Evolutionary conservation across 768 basidiomycete species (phyloP).

Genomic region (Ephemerocybe angulata): DNA sequence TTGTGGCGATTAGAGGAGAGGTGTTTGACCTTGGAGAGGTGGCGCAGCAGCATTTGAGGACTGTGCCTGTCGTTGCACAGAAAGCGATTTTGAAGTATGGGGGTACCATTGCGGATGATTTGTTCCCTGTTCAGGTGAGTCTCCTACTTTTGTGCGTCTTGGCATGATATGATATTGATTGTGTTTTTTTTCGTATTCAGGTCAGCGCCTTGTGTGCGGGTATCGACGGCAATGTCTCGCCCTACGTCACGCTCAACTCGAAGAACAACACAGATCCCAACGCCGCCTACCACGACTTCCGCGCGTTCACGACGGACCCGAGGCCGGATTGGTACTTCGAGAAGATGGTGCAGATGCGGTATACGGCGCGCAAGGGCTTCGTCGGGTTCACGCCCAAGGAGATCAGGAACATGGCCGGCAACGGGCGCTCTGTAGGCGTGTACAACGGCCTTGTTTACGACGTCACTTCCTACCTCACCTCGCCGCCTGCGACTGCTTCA

Average conservation of each 20-base stretch:
- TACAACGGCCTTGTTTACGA: conserved; percentile 88
- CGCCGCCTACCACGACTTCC: conserved; percentile 93
- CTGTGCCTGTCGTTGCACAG: conserved; percentile 67
- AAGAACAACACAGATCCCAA: conserved; percentile 75
- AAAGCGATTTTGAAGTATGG: conserved; percentile 83
- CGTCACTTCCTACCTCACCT: conserved; percentile 72
- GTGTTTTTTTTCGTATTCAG: conserved; percentile 32
- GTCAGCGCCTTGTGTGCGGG: conserved; percentile 94
- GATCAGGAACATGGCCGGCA: conserved; percentile 64
- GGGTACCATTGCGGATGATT: conserved; percentile 62
- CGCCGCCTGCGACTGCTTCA: conserved; percentile 53
- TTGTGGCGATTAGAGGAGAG: conserved; percentile 85
- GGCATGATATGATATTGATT: no score
- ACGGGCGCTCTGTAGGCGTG: conserved; percentile 71
- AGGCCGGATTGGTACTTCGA: conserved; percentile 99
- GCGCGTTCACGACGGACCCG: conserved; percentile 79
- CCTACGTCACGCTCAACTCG: conserved; percentile 75
- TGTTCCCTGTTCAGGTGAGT: conserved; percentile 93
- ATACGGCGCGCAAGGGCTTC: conserved; percentile 83
- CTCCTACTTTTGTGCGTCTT: neutral
- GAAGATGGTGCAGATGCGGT: conserved; percentile 90
- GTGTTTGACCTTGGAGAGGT: conserved; percentile 82
- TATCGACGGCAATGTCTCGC: conserved; percentile 72
- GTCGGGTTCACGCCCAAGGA: conserved; percentile 78
- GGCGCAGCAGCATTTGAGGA: conserved; percentile 60